Evolutionary conservation across 139 green algal genomes (phyloP).

Genomic region (Volvox reticuliferus): DNA sequence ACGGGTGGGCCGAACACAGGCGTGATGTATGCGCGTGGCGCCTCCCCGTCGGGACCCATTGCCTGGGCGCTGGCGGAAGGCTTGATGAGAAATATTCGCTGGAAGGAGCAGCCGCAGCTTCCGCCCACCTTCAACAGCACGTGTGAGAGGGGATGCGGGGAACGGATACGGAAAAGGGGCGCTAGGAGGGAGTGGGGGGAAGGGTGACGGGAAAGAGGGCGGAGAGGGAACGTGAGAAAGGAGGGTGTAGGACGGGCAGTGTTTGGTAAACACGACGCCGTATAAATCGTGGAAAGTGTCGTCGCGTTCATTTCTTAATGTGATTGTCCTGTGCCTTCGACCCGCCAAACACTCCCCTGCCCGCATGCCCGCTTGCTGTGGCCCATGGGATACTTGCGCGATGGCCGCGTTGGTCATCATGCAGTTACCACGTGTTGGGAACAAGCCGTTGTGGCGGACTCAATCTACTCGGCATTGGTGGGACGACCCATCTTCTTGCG

Average conservation of each 20-base stretch:
- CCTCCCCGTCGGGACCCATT: neutral
- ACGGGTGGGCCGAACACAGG: neutral
- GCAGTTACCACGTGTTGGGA: neutral
- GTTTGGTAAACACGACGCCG: too few relatives aligned
- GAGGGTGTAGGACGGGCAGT: too few relatives aligned
- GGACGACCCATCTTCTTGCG: constrained; percentile 21
- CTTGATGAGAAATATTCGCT: constrained; percentile 23
- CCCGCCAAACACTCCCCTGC: neutral
- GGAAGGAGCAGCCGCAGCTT: constrained; percentile 17
- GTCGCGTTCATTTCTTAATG: too few relatives aligned
- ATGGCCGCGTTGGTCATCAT: neutral
- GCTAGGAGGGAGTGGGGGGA: neutral
- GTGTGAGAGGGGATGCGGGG: neutral
- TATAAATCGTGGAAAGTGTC: too few relatives aligned
- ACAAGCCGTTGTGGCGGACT: constrained; percentile 5
- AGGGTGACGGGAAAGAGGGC: neutral
- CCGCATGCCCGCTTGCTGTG: neutral
- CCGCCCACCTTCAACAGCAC: neutral
- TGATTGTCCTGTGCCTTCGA: too few relatives aligned
- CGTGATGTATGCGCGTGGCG: constrained; percentile 1
- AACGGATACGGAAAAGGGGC: too few relatives aligned
- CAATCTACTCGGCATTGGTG: constrained; percentile 8
- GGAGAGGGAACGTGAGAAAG: too few relatives aligned
- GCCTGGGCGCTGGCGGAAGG: constrained; percentile 44
- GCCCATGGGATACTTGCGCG: neutral